Percentiles rank a stretch among this genome's conserved stretches.
phyloP scores from a whole-genome alignment of 2,329 filamentous ascomycete genomes.

The Aspergillus ruber region DNA sequence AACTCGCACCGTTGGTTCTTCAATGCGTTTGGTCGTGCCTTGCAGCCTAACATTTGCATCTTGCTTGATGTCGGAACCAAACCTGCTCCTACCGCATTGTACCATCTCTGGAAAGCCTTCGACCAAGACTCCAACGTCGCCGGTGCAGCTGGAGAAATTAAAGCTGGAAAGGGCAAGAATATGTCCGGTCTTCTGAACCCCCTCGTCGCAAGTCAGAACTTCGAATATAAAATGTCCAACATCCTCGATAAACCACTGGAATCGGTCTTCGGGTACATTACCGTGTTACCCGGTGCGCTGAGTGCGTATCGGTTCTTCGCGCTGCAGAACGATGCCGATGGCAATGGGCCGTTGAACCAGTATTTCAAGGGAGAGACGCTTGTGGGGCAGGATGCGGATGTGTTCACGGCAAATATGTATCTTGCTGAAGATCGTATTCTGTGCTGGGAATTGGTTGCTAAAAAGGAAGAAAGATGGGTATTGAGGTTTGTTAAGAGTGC shows the following conservation, averaged over 20 bases:
- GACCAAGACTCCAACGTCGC: conserved; percentile 97
- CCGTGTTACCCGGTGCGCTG: conserved; percentile 87
- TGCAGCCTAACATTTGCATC: conserved; percentile 96
- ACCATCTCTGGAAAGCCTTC: conserved; percentile 98
- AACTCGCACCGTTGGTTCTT: conserved; percentile 99
- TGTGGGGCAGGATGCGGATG: conserved; percentile 90
- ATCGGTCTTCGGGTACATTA: conserved; percentile 97
- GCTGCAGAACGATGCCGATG: conserved; percentile 91
- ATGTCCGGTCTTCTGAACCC: conserved; percentile 84
- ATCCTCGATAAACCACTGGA: conserved; percentile 96
- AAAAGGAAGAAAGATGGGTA: conserved; percentile 91
- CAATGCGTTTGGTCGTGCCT: conserved; percentile 87
- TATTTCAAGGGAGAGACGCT: conserved; percentile 99
- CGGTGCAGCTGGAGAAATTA: conserved; percentile 95
- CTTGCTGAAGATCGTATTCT: conserved; percentile 97
- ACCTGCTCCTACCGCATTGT: conserved; percentile 82
- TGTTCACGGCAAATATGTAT: conserved; percentile 99
- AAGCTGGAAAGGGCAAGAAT: conserved; percentile 84
- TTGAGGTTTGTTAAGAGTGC: conserved; percentile 96
- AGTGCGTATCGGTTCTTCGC: conserved; percentile 95
- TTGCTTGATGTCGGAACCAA: conserved; percentile 93
- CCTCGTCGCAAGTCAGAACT: conserved; percentile 93
- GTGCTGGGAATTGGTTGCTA: conserved; percentile 95
- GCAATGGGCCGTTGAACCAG: conserved; percentile 89
- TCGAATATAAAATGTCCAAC: conserved; percentile 99